phyloP scores from a whole-genome alignment of 2,329 filamentous ascomycete genomes.

The Arthrobotrys entomopaga region DNA sequence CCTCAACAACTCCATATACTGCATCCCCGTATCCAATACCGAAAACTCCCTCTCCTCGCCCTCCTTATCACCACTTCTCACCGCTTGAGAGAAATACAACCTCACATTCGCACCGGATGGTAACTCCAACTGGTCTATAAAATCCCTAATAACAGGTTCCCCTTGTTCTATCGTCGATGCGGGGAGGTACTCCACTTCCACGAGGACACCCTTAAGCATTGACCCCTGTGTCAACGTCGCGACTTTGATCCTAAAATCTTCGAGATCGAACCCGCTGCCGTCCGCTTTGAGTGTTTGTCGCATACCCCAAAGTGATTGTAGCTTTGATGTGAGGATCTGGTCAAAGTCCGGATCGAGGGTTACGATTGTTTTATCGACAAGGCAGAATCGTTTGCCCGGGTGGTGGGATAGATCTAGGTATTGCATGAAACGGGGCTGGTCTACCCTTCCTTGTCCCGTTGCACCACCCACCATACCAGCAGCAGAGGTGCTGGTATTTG shows the following conservation, averaged over 20 bases:
- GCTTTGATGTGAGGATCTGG: constrained; percentile 56
- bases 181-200: constrained; percentile 58
- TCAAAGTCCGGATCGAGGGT: constrained; percentile 58
- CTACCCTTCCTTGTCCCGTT: not conserved
- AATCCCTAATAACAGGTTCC: constrained; percentile 57
- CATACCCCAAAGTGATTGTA: constrained; percentile 56
- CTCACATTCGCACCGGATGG: constrained; percentile 55
- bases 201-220: constrained; percentile 57
- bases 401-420: constrained; percentile 58
- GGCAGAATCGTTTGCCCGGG: constrained; percentile 56
- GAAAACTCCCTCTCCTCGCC: constrained; percentile 53
- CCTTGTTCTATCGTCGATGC: constrained; percentile 56
- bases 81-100: constrained; percentile 55
- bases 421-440: constrained; percentile 57
- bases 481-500: not conserved
- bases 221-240: constrained; percentile 57
- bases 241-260: constrained; percentile 58
- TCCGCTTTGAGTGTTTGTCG: constrained; percentile 57
- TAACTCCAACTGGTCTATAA: constrained; percentile 56
- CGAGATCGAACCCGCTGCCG: constrained; percentile 56
- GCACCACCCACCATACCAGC: not conserved
- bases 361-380: constrained; percentile 56
- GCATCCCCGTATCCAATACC: constrained; percentile 58
- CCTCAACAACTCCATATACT: constrained; percentile 59
- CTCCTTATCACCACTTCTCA: constrained; percentile 23